Evolutionary conservation across 257 asterid species (phyloP).

Genomic region (Fraxinus anomala): DNA sequence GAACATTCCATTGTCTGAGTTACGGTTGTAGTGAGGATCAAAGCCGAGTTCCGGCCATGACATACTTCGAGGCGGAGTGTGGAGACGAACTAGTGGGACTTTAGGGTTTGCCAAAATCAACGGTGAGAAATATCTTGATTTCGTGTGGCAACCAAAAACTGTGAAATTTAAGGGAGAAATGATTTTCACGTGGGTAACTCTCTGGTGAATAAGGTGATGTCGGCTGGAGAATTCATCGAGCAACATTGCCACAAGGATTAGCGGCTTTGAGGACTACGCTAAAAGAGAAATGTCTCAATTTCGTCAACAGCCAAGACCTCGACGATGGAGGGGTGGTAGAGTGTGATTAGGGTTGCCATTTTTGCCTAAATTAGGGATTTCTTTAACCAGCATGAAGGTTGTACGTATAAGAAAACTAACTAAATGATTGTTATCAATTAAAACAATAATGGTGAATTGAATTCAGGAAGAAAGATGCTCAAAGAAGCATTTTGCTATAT

Average conservation of each 20-base stretch:
- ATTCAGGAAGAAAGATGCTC: too few relatives aligned
- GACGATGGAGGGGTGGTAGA: conserved; percentile 23
- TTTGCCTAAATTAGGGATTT: too few relatives aligned
- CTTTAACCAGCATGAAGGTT: too few relatives aligned
- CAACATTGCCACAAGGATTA: conserved; percentile 72
- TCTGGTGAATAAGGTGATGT: conserved; percentile 59
- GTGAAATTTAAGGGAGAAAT: conserved; percentile 70
- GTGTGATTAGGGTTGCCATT: too few relatives aligned
- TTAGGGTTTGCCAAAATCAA: conserved; percentile 70
- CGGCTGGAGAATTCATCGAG: conserved; percentile 76
- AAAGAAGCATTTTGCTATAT: too few relatives aligned
- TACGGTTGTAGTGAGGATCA: too few relatives aligned
- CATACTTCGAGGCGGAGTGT: conserved; percentile 78
- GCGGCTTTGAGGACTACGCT: conserved; percentile 67
- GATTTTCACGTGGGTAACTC: conserved; percentile 70
- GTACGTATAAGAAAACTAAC: too few relatives aligned
- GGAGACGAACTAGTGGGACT: conserved; percentile 66
- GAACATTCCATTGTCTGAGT: too few relatives aligned
- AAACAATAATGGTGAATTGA: too few relatives aligned
- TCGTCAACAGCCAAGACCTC: conserved; percentile 76
- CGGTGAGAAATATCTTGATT: background rate
- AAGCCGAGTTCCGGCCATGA: too few relatives aligned
- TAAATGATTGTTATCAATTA: too few relatives aligned
- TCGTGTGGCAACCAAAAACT: too few relatives aligned
- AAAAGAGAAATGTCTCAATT: conserved; percentile 74